These are phyloP conservation scores for Neurospora africana DNA, from an alignment of 495 filamentous ascomycete species.

Conservation along the genomic window DNA sequence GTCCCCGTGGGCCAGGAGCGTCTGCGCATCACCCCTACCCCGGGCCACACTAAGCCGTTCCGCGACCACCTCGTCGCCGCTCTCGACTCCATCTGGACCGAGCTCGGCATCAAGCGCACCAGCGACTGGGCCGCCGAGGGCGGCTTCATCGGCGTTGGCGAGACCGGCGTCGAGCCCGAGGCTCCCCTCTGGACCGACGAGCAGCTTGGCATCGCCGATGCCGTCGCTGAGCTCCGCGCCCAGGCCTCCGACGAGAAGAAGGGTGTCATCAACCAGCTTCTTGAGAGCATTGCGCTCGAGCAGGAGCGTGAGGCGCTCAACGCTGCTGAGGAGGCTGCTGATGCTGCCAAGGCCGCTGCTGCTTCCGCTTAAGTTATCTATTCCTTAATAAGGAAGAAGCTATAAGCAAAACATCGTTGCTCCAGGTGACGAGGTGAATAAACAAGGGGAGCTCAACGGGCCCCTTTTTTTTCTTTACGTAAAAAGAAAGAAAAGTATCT, in stretches of 20 bases:
- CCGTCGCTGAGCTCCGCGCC: conserved; percentile 42
- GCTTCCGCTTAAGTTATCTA: background rate
- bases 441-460: conserved; percentile 7
- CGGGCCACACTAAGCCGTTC: conserved; percentile 73
- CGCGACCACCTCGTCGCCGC: conserved; percentile 79
- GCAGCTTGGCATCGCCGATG: conserved; percentile 62
- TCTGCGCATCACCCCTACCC: conserved; percentile 89
- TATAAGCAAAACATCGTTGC: background rate
- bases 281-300: conserved; percentile 17
- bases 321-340: conserved; percentile 16
- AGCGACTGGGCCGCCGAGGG: conserved; percentile 84
- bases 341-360: conserved; percentile 9
- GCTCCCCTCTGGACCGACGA: conserved; percentile 74
- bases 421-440: background rate
- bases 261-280: conserved; percentile 25
- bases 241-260: conserved; percentile 6
- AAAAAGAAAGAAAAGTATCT: conserved; percentile 3
- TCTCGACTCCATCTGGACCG: conserved; percentile 74
- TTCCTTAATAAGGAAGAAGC: background rate
- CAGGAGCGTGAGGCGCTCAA: conserved; percentile 13
- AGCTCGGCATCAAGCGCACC: conserved; percentile 82
- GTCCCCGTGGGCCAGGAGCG: conserved; percentile 94
- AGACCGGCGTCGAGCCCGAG: conserved; percentile 42
- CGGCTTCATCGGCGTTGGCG: conserved; percentile 87
- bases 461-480: background rate